phyloP scores from a whole-genome alignment of 2,329 filamentous ascomycete genomes.

The Aspergillus chevalieri region DNA sequence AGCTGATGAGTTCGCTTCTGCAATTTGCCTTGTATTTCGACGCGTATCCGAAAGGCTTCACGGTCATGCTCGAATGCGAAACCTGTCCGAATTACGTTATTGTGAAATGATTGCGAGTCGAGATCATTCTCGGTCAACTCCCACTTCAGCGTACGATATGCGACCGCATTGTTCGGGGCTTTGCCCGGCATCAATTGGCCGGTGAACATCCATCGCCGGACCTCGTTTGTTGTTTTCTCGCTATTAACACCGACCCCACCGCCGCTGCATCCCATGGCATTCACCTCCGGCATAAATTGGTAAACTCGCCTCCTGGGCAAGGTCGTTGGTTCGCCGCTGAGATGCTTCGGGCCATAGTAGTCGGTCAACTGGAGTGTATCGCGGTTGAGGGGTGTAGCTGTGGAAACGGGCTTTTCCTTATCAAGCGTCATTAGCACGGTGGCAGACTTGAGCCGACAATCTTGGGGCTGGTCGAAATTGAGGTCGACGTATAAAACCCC shows the following conservation, averaged over 20 bases:
- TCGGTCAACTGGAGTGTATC: conserved; percentile 10
- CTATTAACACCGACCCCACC: conserved; percentile 10
- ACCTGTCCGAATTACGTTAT: conserved; percentile 19
- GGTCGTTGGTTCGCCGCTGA: conserved; percentile 9
- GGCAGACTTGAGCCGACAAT: conserved; percentile 8
- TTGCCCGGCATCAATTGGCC: conserved; percentile 3
- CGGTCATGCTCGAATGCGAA: conserved; percentile 26
- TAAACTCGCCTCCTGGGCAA: conserved; percentile 5
- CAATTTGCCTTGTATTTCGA: conserved; percentile 24
- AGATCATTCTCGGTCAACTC: conserved; percentile 25
- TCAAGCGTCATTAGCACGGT: conserved; percentile 7
- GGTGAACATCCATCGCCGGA: conserved; percentile 9
- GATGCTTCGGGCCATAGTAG: conserved; percentile 13
- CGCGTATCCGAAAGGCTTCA: conserved; percentile 25
- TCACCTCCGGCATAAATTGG: conserved; percentile 9
- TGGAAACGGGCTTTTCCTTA: background rate
- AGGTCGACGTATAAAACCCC: conserved; percentile 14
- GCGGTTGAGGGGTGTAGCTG: background rate
- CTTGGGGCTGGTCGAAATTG: conserved; percentile 11
- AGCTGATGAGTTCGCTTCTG: conserved; percentile 10
- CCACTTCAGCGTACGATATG: conserved; percentile 23
- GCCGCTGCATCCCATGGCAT: conserved; percentile 9
- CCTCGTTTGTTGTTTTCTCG: conserved; percentile 4
- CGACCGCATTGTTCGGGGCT: background rate
- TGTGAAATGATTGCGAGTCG: conserved; percentile 19